Base-by-base conservation (phyloP, 2,329 filamentous ascomycete genomes). In the Fusarium cyanostomum region DNA sequence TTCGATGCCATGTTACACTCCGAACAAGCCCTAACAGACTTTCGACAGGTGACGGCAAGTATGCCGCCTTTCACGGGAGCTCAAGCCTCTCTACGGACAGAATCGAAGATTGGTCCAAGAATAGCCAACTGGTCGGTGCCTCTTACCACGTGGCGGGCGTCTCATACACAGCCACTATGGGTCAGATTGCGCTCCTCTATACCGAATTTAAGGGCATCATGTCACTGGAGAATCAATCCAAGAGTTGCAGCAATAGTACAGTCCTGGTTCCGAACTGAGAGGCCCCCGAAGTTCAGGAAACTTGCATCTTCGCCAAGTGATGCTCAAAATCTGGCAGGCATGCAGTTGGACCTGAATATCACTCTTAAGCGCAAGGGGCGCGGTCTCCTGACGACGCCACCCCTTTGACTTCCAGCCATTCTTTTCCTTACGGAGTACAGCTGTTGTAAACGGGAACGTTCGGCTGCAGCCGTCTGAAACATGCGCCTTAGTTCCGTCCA, bases 341-440 rank as follows among this genome's bases (percentile, higher is more conserved):
- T 33, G 21, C n/a, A 38, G n/a, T 6, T 1, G 16, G 7, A 33
- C 44, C 37, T 64, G 24, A 10, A 37, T 41, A 48, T 34, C 6
- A 1, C 6, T 13, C 3, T 18, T 5, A 30, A 13, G 18, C 8
- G 34, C 26, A 18, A 33, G 35, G 34, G 42, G 33, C 9, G 21
- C 21, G 21, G 21, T 21, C 21, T 21, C 6, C 11, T 26, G 7
- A n/a, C 3, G 12, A 41, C 37, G 55, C 61, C 61, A 61, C 44
- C 9, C 24, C 2, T 13, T 50, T 43, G 35, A 41, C 30, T 18
- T 37, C 24, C 33, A 59, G 35, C 41, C 46, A 41, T 13, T 16
- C 21, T 39, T 31, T 28, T 10, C 7, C 7, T 11, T 10, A 21
- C 21, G 6, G 21, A n/a, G n/a, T 26, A 11, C 2, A 42, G 18